Evolutionary conservation across 805 yeast species (phyloP), one percentile per base, ranked within the genome.

Genomic region (Wickerhamomyces alni): DNA sequence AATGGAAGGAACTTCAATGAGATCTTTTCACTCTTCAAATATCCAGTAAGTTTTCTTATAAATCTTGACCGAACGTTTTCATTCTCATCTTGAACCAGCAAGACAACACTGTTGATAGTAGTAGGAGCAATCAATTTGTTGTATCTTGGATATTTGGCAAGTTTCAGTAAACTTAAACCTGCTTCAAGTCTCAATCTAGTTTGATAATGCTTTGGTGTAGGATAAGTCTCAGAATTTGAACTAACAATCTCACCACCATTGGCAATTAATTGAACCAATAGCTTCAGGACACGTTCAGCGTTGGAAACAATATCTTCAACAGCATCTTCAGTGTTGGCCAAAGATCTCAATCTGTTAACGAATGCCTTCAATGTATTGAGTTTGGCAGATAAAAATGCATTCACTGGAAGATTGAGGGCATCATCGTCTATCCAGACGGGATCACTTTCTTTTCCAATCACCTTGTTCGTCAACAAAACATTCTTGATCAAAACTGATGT

Each of bases 191-290:
- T 68, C 36, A 87, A 58, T 45, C 76, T 73, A 42, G 79, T 70
- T 53, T 81, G 82, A 52, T 65, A 79, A 27, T 63, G 62, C 19
- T 55, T 63, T 4, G 95, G 95, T 0, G 95, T 83, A 13, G 83
- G 80, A 48, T 60, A 67, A 15, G 62, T 59, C 9, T 59, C 63
- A 5, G 68, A 50, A 39, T 68, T 67, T 18, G 55, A 44, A 38
- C 72, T 46, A 2, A 80, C 75, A 25, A 87, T 70, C 51, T 88
- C 96, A 22, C 96, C 96, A 33, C 84, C 83, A 54, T 81, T 81
- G 2, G 79, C 75, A 36, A 87, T 74, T 26, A 85, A 64, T 2
- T 87, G 75, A 26, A 75, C 66, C 24, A 87, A 66, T 21, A 87
- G 61, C 50, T 82, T 84, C 44, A 87, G 59, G 0, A 84, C 78